Conservation (phyloP, 2,329 filamentous ascomycete species). For the Cladophialophora psammophila region DNA sequence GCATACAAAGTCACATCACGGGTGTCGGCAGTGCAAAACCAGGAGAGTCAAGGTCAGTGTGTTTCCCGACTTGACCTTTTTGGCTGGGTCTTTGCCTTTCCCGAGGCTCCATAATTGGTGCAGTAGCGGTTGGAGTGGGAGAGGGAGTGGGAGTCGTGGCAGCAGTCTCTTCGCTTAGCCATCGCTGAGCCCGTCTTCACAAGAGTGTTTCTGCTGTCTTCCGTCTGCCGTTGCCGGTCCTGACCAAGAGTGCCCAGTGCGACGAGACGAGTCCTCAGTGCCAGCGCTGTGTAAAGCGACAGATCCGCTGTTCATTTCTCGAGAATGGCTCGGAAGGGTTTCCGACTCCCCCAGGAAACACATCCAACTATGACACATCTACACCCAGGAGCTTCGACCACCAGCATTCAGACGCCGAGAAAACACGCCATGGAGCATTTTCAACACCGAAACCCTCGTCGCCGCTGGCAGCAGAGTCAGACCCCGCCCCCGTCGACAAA, state of each 20-base stretch:
- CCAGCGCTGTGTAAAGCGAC: constrained; percentile 40
- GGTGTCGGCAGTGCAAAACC: constrained; percentile 40
- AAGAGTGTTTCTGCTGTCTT: background rate
- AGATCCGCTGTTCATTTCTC: constrained; percentile 40
- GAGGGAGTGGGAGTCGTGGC: background rate
- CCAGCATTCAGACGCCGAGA: constrained; percentile 29
- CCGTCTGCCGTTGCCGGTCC: constrained; percentile 4
- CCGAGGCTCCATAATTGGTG: constrained; percentile 25
- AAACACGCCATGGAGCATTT: constrained; percentile 17
- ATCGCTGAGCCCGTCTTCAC: background rate
- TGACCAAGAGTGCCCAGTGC: constrained; percentile 30
- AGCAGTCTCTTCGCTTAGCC: constrained; percentile 16
- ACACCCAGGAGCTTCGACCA: constrained; percentile 34
- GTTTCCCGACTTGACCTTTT: background rate
- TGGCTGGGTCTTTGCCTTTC: constrained; percentile 8
- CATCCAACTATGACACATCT: constrained; percentile 26
- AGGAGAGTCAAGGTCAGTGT: constrained; percentile 41
- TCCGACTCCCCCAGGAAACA: constrained; percentile 28
- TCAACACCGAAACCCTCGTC: constrained; percentile 15
- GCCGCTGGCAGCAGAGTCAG: constrained; percentile 11
- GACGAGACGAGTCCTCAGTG: constrained; percentile 40
- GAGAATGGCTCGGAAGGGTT: constrained; percentile 33
- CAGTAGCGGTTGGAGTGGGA: background rate
- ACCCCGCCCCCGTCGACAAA: constrained; percentile 16
- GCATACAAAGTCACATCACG: constrained; percentile 42